Evolutionary conservation across 345 rosid species (phyloP), one percentile per base, ranked within the genome.

Genomic region (Rhizophora apiculata): DNA sequence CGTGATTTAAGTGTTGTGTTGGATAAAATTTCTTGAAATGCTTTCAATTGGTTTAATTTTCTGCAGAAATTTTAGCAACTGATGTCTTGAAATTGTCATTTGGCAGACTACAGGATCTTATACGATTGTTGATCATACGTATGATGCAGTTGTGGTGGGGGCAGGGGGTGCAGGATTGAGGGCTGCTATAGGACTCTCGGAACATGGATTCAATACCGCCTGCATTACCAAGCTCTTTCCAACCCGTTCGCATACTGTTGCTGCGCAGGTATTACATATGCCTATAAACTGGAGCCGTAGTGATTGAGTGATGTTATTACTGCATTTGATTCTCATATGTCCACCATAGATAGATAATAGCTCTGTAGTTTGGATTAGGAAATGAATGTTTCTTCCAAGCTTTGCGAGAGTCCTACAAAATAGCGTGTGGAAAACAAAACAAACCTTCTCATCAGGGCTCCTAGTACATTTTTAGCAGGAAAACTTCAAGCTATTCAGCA

Each of bases 141-240:
- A 96, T 22, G 99, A 96, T 73, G 98, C 99, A 6, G 86, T 96
- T 1, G 98, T 96, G 15, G 96, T 92, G 3, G 98, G 99, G 80
- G 99, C 98, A 29, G 99, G 99, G 63, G 99, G 99, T 62, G 98
- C 99, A 0, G 98, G 99, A 26, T 80, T 96, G 72, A 79, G 98
- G 71, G 98, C 99, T 8, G 97, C 99, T 46, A 96, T 96, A 9
- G 99, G 98, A 51, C 90, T 96, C 34, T 96, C 99, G 0, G 99
- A 96, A 82, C 98, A 96, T 83, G 98, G 98, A n/a, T 92, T 96
- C 64, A 92, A 92, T 71, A 96, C 98, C 0, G 99, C 99, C 81
- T 96, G 99, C 75, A 85, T 96, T 76, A 92, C 99, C 78, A 96
- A 96, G 89, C 96, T 96, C 56, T 96, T 96, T 52, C 97, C 97